Conservation (phyloP, 805 yeast species). For the Saccharomycopsis fodiens region DNA sequence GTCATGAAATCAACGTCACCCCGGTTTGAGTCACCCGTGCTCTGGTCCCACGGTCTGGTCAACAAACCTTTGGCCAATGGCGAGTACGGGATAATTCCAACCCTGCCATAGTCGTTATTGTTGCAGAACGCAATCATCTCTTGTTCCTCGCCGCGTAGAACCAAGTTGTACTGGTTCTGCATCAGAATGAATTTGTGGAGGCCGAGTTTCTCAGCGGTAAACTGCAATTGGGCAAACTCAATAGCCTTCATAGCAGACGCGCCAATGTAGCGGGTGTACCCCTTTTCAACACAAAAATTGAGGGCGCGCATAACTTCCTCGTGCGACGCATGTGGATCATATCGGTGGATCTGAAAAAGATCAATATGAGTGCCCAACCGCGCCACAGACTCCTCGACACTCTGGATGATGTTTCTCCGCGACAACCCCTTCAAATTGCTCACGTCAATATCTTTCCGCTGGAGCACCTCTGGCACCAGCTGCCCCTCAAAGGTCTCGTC, state of each 20-base stretch:
- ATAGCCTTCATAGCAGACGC: constrained; percentile 54
- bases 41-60: too few relatives aligned
- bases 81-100: constrained; percentile 27
- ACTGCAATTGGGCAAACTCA: constrained; percentile 49
- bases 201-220: constrained; percentile 45
- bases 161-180: constrained; percentile 51
- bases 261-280: too few relatives aligned
- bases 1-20: background rate
- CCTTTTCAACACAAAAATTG: too few relatives aligned
- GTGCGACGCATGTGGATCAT: constrained; percentile 40
- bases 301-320: constrained; percentile 51
- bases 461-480: background rate
- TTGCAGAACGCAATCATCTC: too few relatives aligned
- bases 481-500: constrained; percentile 20
- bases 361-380: constrained; percentile 48
- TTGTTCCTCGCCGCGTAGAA: constrained; percentile 58
- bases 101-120: constrained; percentile 48
- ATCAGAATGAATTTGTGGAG: constrained; percentile 54
- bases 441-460: background rate
- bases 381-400: constrained; percentile 33
- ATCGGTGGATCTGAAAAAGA: constrained; percentile 49
- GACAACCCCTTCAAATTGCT: constrained; percentile 34
- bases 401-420: constrained; percentile 36
- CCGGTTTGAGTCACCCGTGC: background rate
- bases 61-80: too few relatives aligned